Evolutionary conservation across 2,329 filamentous ascomycete species (phyloP), one percentile per base, ranked within the genome.

Genomic region (Apiospora arundinis): DNA sequence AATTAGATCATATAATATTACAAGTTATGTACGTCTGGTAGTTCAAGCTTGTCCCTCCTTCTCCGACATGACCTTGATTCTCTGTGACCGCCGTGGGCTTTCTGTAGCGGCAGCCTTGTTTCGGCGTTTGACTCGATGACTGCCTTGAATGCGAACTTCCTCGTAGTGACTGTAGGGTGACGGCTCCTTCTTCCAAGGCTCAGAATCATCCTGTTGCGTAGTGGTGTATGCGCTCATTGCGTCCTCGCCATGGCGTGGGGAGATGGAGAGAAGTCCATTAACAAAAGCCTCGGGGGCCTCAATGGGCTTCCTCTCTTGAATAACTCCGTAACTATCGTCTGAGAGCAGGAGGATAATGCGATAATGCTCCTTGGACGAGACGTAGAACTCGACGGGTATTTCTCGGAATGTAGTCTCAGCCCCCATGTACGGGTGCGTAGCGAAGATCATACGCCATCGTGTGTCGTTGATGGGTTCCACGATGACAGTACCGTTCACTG

Each of bases 371-470:
- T 2, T 56, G 25, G 25, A 56, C 49, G 49, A 16, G 23, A 56
- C 25, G 25, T 56, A 56, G 25, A 56, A 56, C 14, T 56, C 49
- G 25, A 56, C 25, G 25, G 23, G 49, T 56, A 56, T 56, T 56
- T 56, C 23, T 56, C 49, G 49, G 49, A 56, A 56, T 14, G 25
- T 28, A 28, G 25, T 28, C 25, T 56, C 49, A 23, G 49, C 49
- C 25, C 49, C 25, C 25, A 28, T 56, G 25, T 56, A 56, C 25
- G 49, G 49, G 49, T 56, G 49, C 25, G 49, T 56, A 12, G 49
- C 49, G 49, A 56, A 56, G 48, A 56, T 56, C 49, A 56, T 56
- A 56, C 49, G 49, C 49, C 49, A 56, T 56, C 49, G 49, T 56
- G 49, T 56, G 49, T 56, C 14, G 25, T 25, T 56, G 25, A 32